phyloP scores from a whole-genome alignment of 805 yeast genomes.

The Priceomyces castillae region DNA sequence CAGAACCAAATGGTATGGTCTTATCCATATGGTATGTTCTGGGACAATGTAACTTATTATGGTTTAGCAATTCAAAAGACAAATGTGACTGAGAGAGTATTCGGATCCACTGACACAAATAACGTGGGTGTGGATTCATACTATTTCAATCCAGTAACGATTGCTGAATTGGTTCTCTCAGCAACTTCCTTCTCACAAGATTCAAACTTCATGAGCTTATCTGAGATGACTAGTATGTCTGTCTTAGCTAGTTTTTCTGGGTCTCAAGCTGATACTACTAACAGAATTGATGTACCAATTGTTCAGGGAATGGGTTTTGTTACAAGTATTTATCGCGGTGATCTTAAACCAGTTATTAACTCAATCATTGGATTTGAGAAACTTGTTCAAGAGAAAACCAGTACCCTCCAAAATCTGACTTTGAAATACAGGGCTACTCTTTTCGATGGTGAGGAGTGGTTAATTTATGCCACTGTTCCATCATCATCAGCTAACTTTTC shows the following conservation, averaged over 20 bases:
- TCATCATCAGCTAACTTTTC: conserved; percentile 26
- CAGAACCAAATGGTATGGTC: conserved; percentile 58
- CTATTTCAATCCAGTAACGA: conserved; percentile 55
- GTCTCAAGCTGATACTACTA: conserved; percentile 25
- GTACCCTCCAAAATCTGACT: conserved; percentile 25
- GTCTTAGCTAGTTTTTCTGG: conserved; percentile 43
- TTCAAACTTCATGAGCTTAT: conserved; percentile 40
- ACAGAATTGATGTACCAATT: conserved; percentile 53
- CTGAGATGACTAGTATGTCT: conserved; percentile 51
- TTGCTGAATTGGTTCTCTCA: conserved; percentile 55
- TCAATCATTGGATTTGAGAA: conserved; percentile 23
- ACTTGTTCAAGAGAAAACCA: conserved; percentile 26
- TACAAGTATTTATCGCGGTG: conserved; percentile 56
- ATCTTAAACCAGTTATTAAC: conserved; percentile 46
- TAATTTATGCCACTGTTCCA: conserved; percentile 58
- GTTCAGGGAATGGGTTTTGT: conserved; percentile 85
- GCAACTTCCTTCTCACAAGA: conserved; percentile 45
- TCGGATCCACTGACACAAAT: conserved; percentile 46
- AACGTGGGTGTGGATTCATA: conserved; percentile 42
- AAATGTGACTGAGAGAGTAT: conserved; percentile 39
- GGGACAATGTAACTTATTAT: conserved; percentile 42
- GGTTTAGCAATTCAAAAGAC: conserved; percentile 68
- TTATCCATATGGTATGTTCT: conserved; percentile 66
- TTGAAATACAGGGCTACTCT: conserved; percentile 57
- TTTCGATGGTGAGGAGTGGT: conserved; percentile 60